A percentile compares a stretch with the other conserved stretches of the same genome.
phyloP scores from a whole-genome alignment of 2,329 filamentous ascomycete species.

The Bipolaris victoriae region DNA sequence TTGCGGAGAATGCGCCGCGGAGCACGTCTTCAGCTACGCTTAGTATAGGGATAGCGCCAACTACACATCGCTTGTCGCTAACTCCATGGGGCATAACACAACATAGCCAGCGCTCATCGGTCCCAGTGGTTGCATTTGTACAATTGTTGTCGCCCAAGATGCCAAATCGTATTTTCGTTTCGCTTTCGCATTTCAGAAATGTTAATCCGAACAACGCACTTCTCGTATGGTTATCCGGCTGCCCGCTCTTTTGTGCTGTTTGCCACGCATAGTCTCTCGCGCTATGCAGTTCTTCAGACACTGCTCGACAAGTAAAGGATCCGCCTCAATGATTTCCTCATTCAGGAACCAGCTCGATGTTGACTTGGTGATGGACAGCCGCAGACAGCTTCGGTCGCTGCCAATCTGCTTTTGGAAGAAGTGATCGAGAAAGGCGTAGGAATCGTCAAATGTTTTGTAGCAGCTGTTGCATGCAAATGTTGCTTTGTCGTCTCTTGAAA shows the following conservation, averaged over 20 bases:
- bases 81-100: not conserved
- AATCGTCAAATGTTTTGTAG: slow-evolving; percentile 45
- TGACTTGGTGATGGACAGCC: slow-evolving; percentile 16
- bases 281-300: slow-evolving; percentile 42
- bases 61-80: not conserved
- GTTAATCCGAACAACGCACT: slow-evolving; percentile 11
- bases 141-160: not conserved
- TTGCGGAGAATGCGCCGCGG: not conserved
- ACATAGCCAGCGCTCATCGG: not conserved
- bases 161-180: not conserved
- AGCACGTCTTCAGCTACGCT: not conserved
- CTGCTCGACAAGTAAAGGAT: slow-evolving; percentile 37
- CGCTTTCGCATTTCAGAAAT: not conserved
- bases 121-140: not conserved
- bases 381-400: slow-evolving; percentile 40
- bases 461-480: slow-evolving; percentile 45
- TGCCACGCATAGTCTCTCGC: slow-evolving; percentile 35
- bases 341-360: slow-evolving; percentile 26
- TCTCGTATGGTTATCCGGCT: slow-evolving; percentile 23
- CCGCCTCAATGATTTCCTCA: slow-evolving; percentile 27
- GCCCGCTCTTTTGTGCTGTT: slow-evolving; percentile 26
- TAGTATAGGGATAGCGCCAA: not conserved
- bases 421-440: slow-evolving; percentile 46
- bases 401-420: slow-evolving; percentile 44
- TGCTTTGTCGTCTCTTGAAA: slow-evolving; percentile 23